phyloP scores from a whole-genome alignment of 306 rosid genomes.

The Trifolium subterraneum region DNA sequence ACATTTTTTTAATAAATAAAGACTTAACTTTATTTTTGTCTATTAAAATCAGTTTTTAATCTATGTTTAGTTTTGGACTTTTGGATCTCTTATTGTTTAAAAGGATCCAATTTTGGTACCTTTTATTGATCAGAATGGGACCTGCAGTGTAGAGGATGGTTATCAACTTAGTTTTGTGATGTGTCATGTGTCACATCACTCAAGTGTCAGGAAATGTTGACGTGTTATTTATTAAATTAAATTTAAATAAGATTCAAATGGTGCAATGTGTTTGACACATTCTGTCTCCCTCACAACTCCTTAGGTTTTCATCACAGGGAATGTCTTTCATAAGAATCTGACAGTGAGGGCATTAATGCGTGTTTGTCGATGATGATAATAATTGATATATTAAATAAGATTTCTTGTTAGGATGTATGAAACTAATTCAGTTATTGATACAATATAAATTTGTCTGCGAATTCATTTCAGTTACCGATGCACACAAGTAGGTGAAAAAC shows the following conservation, averaged over 20 bases:
- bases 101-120: not conserved
- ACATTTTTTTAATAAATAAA: not conserved
- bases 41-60: not conserved
- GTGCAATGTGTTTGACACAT: not conserved
- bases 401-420: not conserved
- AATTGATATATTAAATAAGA: not conserved
- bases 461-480: constrained; percentile 23
- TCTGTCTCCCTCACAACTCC: not conserved
- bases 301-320: not conserved
- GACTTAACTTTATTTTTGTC: not conserved
- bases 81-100: not conserved
- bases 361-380: not conserved
- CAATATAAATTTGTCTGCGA: not conserved
- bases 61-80: not conserved
- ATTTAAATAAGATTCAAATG: not conserved
- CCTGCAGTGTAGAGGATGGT: not conserved
- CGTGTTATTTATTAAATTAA: not conserved
- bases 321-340: not conserved
- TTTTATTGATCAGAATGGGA: not conserved
- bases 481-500: constrained; percentile 19
- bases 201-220: not conserved
- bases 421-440: not conserved
- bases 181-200: not conserved
- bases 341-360: not conserved
- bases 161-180: not conserved